phyloP scores from a whole-genome alignment of 441 rosid species.

The Eutrema salsugineum region DNA sequence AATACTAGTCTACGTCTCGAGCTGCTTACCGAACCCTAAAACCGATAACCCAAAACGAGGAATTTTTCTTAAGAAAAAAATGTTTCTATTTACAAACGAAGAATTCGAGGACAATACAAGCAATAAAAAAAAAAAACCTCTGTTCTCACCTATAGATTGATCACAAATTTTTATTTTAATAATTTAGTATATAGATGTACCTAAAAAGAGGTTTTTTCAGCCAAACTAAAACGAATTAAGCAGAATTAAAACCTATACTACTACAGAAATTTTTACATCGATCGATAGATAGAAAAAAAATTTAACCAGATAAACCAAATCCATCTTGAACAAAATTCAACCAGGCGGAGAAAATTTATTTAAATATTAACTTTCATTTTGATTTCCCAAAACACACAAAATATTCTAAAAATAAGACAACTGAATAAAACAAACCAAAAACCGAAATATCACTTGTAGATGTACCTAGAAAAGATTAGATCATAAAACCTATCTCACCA shows the following conservation, averaged over 20 bases:
- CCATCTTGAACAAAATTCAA: neutral
- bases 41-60: slow-evolving; percentile 17
- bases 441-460: slow-evolving; percentile 6
- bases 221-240: neutral
- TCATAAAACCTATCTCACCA: slow-evolving; percentile 4
- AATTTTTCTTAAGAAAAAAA: neutral
- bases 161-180: neutral
- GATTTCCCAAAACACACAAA: neutral
- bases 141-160: neutral
- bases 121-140: neutral
- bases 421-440: neutral
- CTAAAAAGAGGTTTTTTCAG: neutral
- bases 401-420: neutral
- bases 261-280: neutral
- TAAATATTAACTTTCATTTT: neutral
- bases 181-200: neutral
- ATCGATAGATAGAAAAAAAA: neutral
- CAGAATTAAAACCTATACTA: neutral
- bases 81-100: neutral
- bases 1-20: neutral
- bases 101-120: neutral
- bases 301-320: neutral
- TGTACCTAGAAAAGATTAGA: slow-evolving; percentile 17
- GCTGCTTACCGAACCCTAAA: slow-evolving; percentile 20
- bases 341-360: neutral